These are phyloP conservation scores for Trichosanthes cucumerina DNA, from an alignment of 306 rosid genomes.

Conservation along the genomic window DNA sequence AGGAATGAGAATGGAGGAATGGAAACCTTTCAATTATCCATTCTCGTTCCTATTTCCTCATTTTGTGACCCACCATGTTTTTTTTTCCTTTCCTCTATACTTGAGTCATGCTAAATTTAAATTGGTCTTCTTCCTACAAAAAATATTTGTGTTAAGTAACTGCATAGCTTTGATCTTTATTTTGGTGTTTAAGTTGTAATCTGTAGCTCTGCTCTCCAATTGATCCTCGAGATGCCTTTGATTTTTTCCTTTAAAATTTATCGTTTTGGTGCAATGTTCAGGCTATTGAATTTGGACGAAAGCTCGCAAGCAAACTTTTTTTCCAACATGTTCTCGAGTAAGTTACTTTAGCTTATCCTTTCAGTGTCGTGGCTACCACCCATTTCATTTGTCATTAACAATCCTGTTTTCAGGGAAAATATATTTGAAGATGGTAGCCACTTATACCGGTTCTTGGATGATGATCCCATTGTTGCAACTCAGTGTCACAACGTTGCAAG, in stretches of 20 bases:
- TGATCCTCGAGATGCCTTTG: not conserved
- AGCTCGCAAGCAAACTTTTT: slow-evolving; percentile 69
- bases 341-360: slow-evolving; percentile 25
- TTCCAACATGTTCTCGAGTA: slow-evolving; percentile 76
- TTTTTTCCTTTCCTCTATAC: not conserved
- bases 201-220: not conserved
- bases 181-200: not conserved
- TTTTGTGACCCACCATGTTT: not conserved
- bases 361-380: not conserved
- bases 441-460: slow-evolving; percentile 74
- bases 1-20: not conserved
- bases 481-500: slow-evolving; percentile 77
- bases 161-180: not conserved
- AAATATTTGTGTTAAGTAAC: not conserved
- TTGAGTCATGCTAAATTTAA: not conserved
- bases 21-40: not conserved
- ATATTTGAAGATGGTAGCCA: slow-evolving; percentile 79
- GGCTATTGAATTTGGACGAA: slow-evolving; percentile 82
- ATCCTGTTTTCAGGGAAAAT: slow-evolving; percentile 37
- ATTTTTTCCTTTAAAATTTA: not conserved
- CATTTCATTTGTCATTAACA: not conserved
- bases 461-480: slow-evolving; percentile 67
- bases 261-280: slow-evolving; percentile 27
- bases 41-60: not conserved
- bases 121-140: not conserved